Base-by-base conservation (phyloP, 768 basidiomycete species). In the Exidia glandulosa region DNA sequence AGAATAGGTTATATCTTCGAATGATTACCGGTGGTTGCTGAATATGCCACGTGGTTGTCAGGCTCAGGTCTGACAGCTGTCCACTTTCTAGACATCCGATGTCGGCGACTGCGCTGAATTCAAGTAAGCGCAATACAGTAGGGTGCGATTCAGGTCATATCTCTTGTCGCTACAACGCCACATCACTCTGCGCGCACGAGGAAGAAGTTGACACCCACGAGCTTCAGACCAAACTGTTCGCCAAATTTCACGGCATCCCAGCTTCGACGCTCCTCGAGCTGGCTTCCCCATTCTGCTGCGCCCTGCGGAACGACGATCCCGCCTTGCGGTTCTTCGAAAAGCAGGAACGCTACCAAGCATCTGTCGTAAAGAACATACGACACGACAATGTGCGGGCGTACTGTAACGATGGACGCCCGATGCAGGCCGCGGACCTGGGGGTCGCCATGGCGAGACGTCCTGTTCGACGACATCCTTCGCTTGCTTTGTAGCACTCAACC, bases 161-260 rank as follows among this genome's bases (percentile, higher is more conserved):
- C n/a, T n/a, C n/a, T n/a, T n/a, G n/a, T n/a, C n/a, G n/a, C n/a
- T n/a, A n/a, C n/a, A n/a, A n/a, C n/a, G n/a, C n/a, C n/a, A n/a
- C n/a, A n/a, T n/a, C n/a, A n/a, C n/a, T n/a, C n/a, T n/a, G n/a
- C n/a, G 41, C 16, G 41, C 6, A 81, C 77, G 56, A 79, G 60
- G 64, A 85, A 79, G 66, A 78, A 85, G 64, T 80, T 85, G 14
- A 76, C 81, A 13, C 81, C 85, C 23, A 85, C 82, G 4, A 85
- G 71, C 68, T 76, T 79, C 52, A 87, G 69, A 0, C 76, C 76
- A 62, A 84, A 71, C 63, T 69, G 67, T 7, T 79, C 69, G 25
- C 77, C 84, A 66, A 87, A 86, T 2, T 65, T 67, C 10, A 77
- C 61, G 3, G 78, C 79, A n/a, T 81, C 74, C 85, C 85, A 87